A percentile compares a stretch with the other conserved stretches of the same genome.
Evolutionary conservation across 768 basidiomycete genomes (phyloP).

Genomic region (Amanita polypyramis): DNA sequence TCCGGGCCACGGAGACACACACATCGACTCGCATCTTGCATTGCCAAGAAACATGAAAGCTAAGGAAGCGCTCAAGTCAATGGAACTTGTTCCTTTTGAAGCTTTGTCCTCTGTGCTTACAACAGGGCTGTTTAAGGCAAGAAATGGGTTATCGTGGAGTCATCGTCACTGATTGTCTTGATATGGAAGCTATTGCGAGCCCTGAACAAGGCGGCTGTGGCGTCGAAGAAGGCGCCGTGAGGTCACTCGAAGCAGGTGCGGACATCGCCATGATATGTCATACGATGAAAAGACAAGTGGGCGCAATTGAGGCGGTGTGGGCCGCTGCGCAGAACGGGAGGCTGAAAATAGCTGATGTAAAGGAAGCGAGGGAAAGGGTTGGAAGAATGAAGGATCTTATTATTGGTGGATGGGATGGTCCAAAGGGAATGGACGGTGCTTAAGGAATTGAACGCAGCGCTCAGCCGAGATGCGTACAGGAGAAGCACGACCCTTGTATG

Average conservation of each 20-base stretch:
- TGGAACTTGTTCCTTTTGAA: slow-evolving; percentile 52
- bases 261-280: slow-evolving; percentile 75
- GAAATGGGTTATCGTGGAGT: slow-evolving; percentile 46
- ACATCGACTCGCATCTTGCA: slow-evolving; percentile 59
- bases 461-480: slow-evolving; percentile 39
- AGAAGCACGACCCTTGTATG: slow-evolving; percentile 36
- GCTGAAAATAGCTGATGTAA: slow-evolving; percentile 27
- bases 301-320: slow-evolving; percentile 42
- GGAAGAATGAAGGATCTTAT: slow-evolving; percentile 39
- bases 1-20: slow-evolving; percentile 67
- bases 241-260: slow-evolving; percentile 50
- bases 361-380: slow-evolving; percentile 35
- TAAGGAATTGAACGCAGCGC: slow-evolving; percentile 25
- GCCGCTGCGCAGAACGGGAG: slow-evolving; percentile 35
- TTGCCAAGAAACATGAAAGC: slow-evolving; percentile 52
- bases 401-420: slow-evolving; percentile 32
- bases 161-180: slow-evolving; percentile 64
- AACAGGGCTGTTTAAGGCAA: slow-evolving; percentile 37
- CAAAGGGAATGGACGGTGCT: slow-evolving; percentile 22
- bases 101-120: slow-evolving; percentile 44
- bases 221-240: slow-evolving; percentile 41
- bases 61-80: slow-evolving; percentile 26
- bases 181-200: slow-evolving; percentile 63
- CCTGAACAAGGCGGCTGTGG: slow-evolving; percentile 34
- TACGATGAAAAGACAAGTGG: slow-evolving; percentile 39